Conservation (phyloP, 2,329 filamentous ascomycete genomes). For the Ceratocystis harringtonii region DNA sequence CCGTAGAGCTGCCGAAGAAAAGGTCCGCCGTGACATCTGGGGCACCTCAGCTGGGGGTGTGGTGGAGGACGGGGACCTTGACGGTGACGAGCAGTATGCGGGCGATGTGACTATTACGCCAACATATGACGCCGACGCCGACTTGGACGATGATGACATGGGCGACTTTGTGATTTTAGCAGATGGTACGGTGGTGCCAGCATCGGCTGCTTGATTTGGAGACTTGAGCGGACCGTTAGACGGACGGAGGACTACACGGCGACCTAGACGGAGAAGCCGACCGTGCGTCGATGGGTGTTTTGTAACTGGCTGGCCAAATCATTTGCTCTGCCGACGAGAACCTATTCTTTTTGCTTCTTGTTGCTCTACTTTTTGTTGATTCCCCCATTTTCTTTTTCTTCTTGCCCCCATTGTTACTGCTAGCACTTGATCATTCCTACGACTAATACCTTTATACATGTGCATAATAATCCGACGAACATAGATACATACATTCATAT, state of each 20-base stretch:
- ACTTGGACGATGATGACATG: constrained; percentile 14
- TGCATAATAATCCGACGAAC: constrained; percentile 1
- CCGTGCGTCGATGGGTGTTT: background rate
- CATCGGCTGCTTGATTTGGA: background rate
- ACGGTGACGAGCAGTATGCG: constrained; percentile 18
- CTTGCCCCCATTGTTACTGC: background rate
- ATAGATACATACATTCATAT: background rate
- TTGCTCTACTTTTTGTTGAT: background rate
- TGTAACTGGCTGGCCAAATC: background rate
- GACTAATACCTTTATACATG: background rate
- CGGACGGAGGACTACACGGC: no score
- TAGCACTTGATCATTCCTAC: constrained; percentile 3
- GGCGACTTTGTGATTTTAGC: constrained; percentile 16
- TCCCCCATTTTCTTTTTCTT: background rate
- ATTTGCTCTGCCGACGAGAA: background rate
- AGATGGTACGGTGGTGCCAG: constrained; percentile 15
- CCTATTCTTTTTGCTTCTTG: background rate
- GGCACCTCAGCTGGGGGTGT: constrained; percentile 33
- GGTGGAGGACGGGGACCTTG: constrained; percentile 24
- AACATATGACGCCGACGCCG: constrained; percentile 1
- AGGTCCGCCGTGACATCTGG: constrained; percentile 66
- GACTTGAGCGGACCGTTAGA: no score
- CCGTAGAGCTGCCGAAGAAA: constrained; percentile 72
- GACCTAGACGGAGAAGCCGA: no score
- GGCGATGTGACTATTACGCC: constrained; percentile 8